A percentile compares a stretch with the other conserved stretches of the same genome.
Conservation (phyloP, 805 yeast species). For the Cyberlindnera samutprakarnensis region DNA sequence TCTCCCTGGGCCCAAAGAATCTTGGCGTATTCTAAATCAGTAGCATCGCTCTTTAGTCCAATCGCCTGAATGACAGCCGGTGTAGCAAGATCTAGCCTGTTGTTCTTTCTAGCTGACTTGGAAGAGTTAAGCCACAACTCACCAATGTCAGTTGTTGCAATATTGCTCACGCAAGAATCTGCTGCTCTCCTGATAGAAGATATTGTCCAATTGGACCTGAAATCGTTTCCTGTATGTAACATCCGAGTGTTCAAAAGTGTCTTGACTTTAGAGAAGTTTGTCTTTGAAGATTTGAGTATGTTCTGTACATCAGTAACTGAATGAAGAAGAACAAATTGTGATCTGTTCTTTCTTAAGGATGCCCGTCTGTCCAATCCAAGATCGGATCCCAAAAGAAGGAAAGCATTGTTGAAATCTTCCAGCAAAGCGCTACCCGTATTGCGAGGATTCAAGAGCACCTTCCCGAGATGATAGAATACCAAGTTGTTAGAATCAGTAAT, state of each 20-base stretch:
- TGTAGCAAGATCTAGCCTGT: slow-evolving; percentile 66
- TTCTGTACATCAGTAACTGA: slow-evolving; percentile 49
- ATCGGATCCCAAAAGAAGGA: slow-evolving; percentile 51
- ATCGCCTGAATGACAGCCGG: slow-evolving; percentile 55
- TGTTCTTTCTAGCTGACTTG: slow-evolving; percentile 55
- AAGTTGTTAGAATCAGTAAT: slow-evolving; percentile 45
- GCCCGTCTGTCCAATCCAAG: slow-evolving; percentile 41
- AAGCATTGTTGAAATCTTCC: slow-evolving; percentile 41
- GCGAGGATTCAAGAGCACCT: slow-evolving; percentile 40
- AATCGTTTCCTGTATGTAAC: slow-evolving; percentile 39
- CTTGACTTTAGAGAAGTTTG: slow-evolving; percentile 3
- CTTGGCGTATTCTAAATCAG: slow-evolving; percentile 72
- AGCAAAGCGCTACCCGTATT: slow-evolving; percentile 28
- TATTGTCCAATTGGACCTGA: slow-evolving; percentile 51
- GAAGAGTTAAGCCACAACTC: slow-evolving; percentile 55
- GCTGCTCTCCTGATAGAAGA: slow-evolving; percentile 53
- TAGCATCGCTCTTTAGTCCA: slow-evolving; percentile 27
- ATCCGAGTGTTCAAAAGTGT: slow-evolving; percentile 18
- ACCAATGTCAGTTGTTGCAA: slow-evolving; percentile 28
- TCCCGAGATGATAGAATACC: slow-evolving; percentile 59
- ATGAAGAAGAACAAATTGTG: slow-evolving; percentile 47
- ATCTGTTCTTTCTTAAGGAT: slow-evolving; percentile 43
- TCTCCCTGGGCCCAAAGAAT: slow-evolving; percentile 88
- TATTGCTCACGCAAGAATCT: slow-evolving; percentile 21
- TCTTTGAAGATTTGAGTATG: slow-evolving; percentile 3